phyloP scores from a whole-genome alignment of 306 rosid genomes.

The Fragaria iinumae region DNA sequence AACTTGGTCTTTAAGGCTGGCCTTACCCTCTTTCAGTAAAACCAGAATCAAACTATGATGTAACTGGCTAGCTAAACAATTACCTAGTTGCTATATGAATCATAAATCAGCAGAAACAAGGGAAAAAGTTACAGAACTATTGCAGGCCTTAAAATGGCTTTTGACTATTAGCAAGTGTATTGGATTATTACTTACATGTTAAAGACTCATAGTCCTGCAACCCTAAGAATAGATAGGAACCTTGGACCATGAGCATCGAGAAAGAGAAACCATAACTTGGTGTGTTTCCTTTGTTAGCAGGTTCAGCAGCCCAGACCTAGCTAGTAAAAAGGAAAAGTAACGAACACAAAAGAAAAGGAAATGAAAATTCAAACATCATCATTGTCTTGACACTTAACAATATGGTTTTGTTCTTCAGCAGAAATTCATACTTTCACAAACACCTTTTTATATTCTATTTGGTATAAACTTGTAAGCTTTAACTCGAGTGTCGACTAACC shows the following conservation, averaged over 20 bases:
- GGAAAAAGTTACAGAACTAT: background rate
- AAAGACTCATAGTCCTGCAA: slow-evolving; percentile 12
- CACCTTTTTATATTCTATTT: background rate
- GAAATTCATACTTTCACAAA: background rate
- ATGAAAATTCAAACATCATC: slow-evolving; percentile 27
- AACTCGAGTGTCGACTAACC: background rate
- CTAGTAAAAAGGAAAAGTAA: slow-evolving; percentile 23
- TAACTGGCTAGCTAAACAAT: background rate
- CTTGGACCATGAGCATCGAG: slow-evolving; percentile 13
- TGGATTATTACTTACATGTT: slow-evolving; percentile 1
- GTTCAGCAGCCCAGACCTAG: slow-evolving; percentile 16
- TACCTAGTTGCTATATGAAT: background rate
- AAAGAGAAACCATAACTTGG: slow-evolving; percentile 10
- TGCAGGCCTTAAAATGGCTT: slow-evolving; percentile 2
- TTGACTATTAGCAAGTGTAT: background rate
- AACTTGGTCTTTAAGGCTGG: background rate
- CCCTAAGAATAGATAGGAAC: slow-evolving; percentile 10
- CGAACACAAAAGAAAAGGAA: slow-evolving; percentile 7
- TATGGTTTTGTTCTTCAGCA: background rate
- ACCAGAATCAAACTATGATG: background rate
- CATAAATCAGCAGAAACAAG: background rate
- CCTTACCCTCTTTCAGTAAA: background rate
- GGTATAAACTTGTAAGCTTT: background rate
- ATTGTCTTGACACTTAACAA: slow-evolving; percentile 15
- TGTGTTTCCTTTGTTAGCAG: slow-evolving; percentile 4